Percentiles rank a stretch among this genome's conserved stretches.
Evolutionary conservation across 2,329 filamentous ascomycete species (phyloP).

Genomic region (Xenosphaeropsis pyriputrescens): DNA sequence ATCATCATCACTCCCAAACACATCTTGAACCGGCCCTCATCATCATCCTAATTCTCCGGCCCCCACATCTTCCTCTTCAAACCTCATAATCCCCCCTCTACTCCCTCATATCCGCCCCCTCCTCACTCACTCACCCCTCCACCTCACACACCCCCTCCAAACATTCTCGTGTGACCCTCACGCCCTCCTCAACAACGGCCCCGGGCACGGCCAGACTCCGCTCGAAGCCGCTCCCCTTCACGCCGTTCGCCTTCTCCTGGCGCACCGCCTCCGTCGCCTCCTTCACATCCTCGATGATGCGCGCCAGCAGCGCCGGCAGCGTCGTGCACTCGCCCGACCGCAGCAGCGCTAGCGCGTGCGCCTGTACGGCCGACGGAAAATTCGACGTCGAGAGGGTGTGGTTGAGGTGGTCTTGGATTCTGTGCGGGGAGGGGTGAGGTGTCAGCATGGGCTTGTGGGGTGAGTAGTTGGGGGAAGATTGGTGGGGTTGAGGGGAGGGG

Average conservation of each 20-base stretch:
- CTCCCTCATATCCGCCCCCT: too few relatives aligned
- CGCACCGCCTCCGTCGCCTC: constrained; percentile 7
- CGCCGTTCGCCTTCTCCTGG: constrained; percentile 1
- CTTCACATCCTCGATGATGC: constrained; percentile 43
- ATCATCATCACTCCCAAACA: too few relatives aligned
- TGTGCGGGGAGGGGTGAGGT: constrained; percentile 14
- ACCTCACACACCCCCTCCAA: constrained; percentile 28
- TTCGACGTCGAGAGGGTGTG: constrained; percentile 29
- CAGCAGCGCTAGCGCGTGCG: constrained; percentile 43
- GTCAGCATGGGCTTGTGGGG: not conserved
- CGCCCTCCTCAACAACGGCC: constrained; percentile 43
- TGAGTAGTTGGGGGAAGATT: not conserved
- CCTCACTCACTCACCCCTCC: constrained; percentile 9
- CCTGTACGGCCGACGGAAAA: constrained; percentile 26
- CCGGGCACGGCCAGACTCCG: constrained; percentile 39
- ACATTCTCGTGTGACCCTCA: constrained; percentile 42
- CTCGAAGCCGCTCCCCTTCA: constrained; percentile 6
- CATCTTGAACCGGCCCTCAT: too few relatives aligned
- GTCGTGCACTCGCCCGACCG: constrained; percentile 43
- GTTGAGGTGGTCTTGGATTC: constrained; percentile 50
- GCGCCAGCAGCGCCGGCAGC: constrained; percentile 44
- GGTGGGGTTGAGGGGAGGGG: not conserved
- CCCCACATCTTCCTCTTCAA: too few relatives aligned
- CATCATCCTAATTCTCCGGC: too few relatives aligned
- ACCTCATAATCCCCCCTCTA: too few relatives aligned